Conservation (phyloP, 169 alveolate species). For the Cryptosporidium sp. region DNA sequence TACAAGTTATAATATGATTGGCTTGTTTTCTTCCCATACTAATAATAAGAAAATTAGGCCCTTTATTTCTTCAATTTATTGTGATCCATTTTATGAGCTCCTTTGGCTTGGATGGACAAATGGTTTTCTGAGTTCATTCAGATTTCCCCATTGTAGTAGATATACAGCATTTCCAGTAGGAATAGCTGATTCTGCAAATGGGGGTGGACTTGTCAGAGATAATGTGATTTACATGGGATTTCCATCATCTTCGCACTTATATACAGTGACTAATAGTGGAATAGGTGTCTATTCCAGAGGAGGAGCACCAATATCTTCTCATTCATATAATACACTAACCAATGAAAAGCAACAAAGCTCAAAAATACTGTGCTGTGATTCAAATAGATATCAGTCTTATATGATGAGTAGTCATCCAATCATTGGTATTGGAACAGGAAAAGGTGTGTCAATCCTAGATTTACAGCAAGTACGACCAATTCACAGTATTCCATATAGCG, state of each 20-base stretch:
- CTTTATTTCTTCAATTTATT: constrained; percentile 36
- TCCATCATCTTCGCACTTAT: constrained; percentile 62
- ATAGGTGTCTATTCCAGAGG: constrained; percentile 71
- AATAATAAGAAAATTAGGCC: constrained; percentile 40
- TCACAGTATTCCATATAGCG: constrained; percentile 52
- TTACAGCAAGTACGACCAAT: constrained; percentile 45
- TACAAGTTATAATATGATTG: constrained; percentile 68
- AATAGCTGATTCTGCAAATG: constrained; percentile 19
- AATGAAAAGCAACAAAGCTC: constrained; percentile 1
- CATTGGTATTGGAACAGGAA: constrained; percentile 59
- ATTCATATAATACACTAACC: constrained; percentile 19
- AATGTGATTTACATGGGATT: constrained; percentile 63
- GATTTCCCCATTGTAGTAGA: constrained; percentile 72
- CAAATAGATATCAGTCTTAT: constrained; percentile 48
- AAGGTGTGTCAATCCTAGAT: constrained; percentile 72
- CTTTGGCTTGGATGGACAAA: constrained; percentile 76
- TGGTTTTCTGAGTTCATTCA: constrained; percentile 69
- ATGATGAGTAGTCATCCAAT: constrained; percentile 15
- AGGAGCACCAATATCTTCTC: constrained; percentile 61
- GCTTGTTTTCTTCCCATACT: constrained; percentile 43
- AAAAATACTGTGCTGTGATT: constrained; percentile 47
- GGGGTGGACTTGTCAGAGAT: constrained; percentile 8
- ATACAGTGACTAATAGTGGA: constrained; percentile 60
- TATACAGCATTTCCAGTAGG: constrained; percentile 75
- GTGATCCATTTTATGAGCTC: constrained; percentile 71